Conservation (phyloP, 2,329 filamentous ascomycete genomes). For the Aspergillus amoenus region DNA sequence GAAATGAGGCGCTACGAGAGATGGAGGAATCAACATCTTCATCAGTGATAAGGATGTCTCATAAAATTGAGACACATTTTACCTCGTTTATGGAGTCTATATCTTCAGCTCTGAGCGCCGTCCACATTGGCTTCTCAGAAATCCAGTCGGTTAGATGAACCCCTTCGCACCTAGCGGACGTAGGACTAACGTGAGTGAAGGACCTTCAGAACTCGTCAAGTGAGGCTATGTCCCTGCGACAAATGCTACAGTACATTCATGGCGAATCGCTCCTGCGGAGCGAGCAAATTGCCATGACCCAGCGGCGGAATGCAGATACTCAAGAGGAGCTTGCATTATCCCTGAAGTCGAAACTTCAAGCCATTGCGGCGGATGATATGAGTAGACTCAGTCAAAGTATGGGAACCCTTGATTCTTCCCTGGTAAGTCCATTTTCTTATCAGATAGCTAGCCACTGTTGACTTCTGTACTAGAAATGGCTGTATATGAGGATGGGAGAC, state of each 20-base stretch:
- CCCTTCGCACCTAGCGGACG: neutral
- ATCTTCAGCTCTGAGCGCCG: slow-evolving; percentile 17
- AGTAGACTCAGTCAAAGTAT: slow-evolving; percentile 29
- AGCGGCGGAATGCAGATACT: slow-evolving; percentile 26
- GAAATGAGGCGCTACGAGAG: slow-evolving; percentile 29
- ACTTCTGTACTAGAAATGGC: slow-evolving; percentile 29
- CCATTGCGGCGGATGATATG: slow-evolving; percentile 31
- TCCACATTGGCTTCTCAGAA: slow-evolving; percentile 16
- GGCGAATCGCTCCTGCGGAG: slow-evolving; percentile 28
- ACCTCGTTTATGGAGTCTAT: slow-evolving; percentile 19
- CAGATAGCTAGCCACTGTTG: slow-evolving; percentile 5
- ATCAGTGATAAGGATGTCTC: slow-evolving; percentile 27
- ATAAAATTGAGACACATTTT: slow-evolving; percentile 27
- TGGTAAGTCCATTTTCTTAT: slow-evolving; percentile 27
- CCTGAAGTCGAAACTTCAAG: slow-evolving; percentile 34
- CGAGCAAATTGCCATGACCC: slow-evolving; percentile 26
- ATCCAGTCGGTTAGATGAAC: slow-evolving; percentile 25
- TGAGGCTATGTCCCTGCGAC: slow-evolving; percentile 24
- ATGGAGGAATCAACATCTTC: slow-evolving; percentile 30
- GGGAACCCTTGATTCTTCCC: slow-evolving; percentile 31
- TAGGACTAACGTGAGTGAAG: slow-evolving; percentile 24
- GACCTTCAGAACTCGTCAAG: slow-evolving; percentile 28
- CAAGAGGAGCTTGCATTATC: slow-evolving; percentile 30
- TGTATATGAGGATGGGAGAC: slow-evolving; percentile 25
- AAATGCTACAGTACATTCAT: slow-evolving; percentile 26